phyloP scores from a whole-genome alignment of 2,329 filamentous ascomycete species.

The Scedosporium apiospermum region DNA sequence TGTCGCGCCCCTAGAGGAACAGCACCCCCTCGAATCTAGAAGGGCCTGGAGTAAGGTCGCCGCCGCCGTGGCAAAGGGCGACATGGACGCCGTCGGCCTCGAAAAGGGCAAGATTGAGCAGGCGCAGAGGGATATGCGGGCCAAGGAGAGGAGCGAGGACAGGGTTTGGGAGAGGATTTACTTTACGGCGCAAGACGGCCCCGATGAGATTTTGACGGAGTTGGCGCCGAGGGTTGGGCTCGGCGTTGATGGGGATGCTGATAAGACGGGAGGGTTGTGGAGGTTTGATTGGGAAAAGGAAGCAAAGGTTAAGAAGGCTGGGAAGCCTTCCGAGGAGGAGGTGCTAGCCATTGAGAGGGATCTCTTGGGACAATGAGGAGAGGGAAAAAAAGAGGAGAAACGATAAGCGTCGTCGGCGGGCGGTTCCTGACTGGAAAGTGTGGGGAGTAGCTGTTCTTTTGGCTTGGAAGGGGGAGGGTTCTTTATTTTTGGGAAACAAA shows the following conservation, averaged over 20 bases:
- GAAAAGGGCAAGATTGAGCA: conserved; percentile 90
- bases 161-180: conserved; percentile 75
- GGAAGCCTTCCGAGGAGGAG: conserved; percentile 22
- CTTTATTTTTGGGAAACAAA: neutral
- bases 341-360: conserved; percentile 35
- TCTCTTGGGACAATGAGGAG: conserved; percentile 22
- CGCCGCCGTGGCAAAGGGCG: conserved; percentile 61
- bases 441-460: no score
- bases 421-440: no score
- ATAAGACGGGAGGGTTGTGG: conserved; percentile 54
- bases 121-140: conserved; percentile 65
- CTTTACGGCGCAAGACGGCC: conserved; percentile 48
- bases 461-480: neutral
- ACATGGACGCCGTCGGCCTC: conserved; percentile 68
- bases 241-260: conserved; percentile 40
- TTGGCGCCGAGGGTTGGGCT: conserved; percentile 39
- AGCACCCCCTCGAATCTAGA: conserved; percentile 80
- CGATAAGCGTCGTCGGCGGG: neutral
- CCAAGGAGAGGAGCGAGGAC: conserved; percentile 64
- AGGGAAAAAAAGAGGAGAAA: neutral
- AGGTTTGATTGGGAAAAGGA: conserved; percentile 43
- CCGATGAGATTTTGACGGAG: conserved; percentile 34
- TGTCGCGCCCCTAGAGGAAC: conserved; percentile 63
- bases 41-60: conserved; percentile 84
- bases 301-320: conserved; percentile 22